Evolutionary conservation across 2,329 filamentous ascomycete species (phyloP).

Genomic region (Dothideomycetes sp.): DNA sequence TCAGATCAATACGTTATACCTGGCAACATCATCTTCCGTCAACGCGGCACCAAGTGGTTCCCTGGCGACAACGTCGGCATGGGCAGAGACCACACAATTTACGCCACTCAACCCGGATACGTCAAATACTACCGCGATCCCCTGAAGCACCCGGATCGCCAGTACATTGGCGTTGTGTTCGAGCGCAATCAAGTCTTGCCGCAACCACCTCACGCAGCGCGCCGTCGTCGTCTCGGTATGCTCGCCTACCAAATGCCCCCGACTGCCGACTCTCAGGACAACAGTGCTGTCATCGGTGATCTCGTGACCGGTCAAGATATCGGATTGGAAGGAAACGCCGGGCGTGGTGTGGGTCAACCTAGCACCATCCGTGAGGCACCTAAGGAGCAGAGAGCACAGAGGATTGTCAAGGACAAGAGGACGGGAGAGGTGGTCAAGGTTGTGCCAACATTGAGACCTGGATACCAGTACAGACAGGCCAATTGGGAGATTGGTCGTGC

Average conservation of each 20-base stretch:
- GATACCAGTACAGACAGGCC: constrained; percentile 54
- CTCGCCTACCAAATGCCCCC: constrained; percentile 39
- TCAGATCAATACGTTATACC: constrained; percentile 85
- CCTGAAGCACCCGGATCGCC: constrained; percentile 67
- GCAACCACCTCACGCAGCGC: constrained; percentile 61
- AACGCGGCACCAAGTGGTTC: constrained; percentile 89
- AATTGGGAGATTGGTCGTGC: constrained; percentile 61
- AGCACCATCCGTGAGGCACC: constrained; percentile 18
- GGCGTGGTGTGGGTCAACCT: constrained; percentile 15
- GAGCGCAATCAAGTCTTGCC: constrained; percentile 73
- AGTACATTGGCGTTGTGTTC: constrained; percentile 92
- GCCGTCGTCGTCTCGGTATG: constrained; percentile 69
- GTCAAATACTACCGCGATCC: constrained; percentile 97
- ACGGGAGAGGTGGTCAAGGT: constrained; percentile 23
- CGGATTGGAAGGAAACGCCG: constrained; percentile 14
- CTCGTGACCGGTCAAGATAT: constrained; percentile 15
- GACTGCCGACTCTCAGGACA: constrained; percentile 7
- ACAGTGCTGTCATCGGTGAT: constrained; percentile 12
- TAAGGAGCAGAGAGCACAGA: constrained; percentile 17
- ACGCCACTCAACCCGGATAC: constrained; percentile 73
- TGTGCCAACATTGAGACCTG: constrained; percentile 39
- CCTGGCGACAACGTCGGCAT: constrained; percentile 92
- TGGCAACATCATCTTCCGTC: constrained; percentile 96
- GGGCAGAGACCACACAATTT: constrained; percentile 94
- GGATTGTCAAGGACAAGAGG: constrained; percentile 19